These are phyloP conservation scores for Hyphodiscus hymeniophilus DNA, from an alignment of 495 filamentous ascomycete genomes.

Conservation along the genomic window DNA sequence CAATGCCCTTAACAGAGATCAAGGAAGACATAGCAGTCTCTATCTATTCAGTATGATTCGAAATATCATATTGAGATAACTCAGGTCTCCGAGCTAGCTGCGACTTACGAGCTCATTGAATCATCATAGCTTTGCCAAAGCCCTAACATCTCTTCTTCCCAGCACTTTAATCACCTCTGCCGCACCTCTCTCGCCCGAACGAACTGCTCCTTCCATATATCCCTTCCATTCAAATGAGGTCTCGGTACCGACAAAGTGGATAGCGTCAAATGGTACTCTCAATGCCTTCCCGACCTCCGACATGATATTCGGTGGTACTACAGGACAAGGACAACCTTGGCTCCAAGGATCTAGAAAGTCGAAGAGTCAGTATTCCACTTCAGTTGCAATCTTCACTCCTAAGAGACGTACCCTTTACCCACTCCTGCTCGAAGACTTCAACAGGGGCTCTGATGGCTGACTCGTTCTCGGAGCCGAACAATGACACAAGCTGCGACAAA, in stretches of 20 bases:
- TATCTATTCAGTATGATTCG: too few species aligned
- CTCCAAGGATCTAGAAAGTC: constrained; percentile 24
- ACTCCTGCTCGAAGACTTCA: constrained; percentile 22
- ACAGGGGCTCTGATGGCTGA: constrained; percentile 15
- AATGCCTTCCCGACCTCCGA: constrained; percentile 20
- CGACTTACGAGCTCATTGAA: too few species aligned
- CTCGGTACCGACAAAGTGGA: constrained; percentile 43
- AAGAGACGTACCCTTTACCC: too few species aligned
- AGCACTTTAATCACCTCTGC: constrained; percentile 21
- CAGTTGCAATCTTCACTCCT: too few species aligned
- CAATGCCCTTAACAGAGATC: too few species aligned
- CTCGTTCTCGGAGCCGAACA: not conserved
- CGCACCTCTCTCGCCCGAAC: constrained; percentile 30
- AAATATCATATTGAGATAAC: too few species aligned
- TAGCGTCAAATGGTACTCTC: constrained; percentile 22
- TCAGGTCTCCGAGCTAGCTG: too few species aligned
- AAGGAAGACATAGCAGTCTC: too few species aligned
- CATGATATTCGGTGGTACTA: constrained; percentile 23
- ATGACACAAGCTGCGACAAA: constrained; percentile 11
- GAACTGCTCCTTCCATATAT: constrained; percentile 42
- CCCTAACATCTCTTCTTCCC: too few species aligned
- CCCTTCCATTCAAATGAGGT: constrained; percentile 35
- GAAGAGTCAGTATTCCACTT: too few species aligned
- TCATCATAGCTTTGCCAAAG: too few species aligned
- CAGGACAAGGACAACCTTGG: constrained; percentile 20